These are phyloP conservation scores for Chaetomium cochliodes DNA, from an alignment of 495 filamentous ascomycete genomes.

Conservation along the genomic window DNA sequence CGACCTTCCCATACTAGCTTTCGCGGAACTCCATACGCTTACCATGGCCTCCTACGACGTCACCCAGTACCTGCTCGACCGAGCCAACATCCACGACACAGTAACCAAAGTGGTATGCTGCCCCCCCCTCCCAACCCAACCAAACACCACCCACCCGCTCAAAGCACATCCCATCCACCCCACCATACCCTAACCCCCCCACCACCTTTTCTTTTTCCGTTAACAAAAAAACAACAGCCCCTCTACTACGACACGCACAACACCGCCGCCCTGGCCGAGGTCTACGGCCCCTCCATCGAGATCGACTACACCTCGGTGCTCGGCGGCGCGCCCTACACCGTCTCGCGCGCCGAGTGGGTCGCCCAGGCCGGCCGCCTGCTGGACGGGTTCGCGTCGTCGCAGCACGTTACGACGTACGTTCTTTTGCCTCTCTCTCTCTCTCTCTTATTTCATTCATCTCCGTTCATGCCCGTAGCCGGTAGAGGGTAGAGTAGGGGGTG, in stretches of 20 bases:
- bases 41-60: conserved; percentile 30
- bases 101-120: conserved; percentile 28
- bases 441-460: too few species aligned
- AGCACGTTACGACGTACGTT: conserved; percentile 34
- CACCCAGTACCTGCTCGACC: conserved; percentile 35
- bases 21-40: too few species aligned
- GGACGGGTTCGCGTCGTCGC: conserved; percentile 23
- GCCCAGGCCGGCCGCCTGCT: conserved; percentile 23
- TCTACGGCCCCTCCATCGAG: conserved; percentile 28
- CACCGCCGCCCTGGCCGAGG: conserved; percentile 26
- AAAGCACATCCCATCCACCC: too few species aligned
- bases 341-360: conserved; percentile 28
- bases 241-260: conserved; percentile 31
- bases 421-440: too few species aligned
- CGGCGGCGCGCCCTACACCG: conserved; percentile 27
- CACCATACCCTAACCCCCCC: too few species aligned
- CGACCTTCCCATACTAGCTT: not conserved
- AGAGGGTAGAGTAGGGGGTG: too few species aligned
- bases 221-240: conserved; percentile 14
- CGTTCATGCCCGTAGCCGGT: too few species aligned
- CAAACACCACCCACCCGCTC: too few species aligned
- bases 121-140: not conserved
- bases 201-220: not conserved
- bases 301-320: conserved; percentile 39
- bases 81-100: conserved; percentile 38